These are phyloP conservation scores for Rutstroemia sydowiana DNA, from an alignment of 2,329 filamentous ascomycete genomes.

Conservation along the genomic window DNA sequence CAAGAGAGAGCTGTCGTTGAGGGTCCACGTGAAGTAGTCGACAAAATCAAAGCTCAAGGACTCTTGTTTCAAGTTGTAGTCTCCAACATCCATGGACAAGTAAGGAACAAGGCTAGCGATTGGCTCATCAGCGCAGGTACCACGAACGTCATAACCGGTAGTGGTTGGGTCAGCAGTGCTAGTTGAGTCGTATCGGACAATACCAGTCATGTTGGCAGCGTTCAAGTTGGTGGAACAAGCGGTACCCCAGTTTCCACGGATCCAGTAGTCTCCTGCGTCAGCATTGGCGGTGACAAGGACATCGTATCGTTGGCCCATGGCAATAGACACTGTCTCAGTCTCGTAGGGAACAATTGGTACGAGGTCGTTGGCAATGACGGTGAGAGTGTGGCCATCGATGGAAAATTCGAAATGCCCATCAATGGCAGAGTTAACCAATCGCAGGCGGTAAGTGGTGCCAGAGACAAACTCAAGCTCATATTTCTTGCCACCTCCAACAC, in stretches of 20 bases:
- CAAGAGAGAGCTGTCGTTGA: constrained; percentile 40
- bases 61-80: constrained; percentile 11
- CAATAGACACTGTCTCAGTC: constrained; percentile 37
- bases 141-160: constrained; percentile 18
- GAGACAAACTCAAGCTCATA: constrained; percentile 1
- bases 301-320: constrained; percentile 43
- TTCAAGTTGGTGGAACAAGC: constrained; percentile 51
- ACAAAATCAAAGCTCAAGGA: constrained; percentile 13
- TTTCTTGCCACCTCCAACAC: constrained; percentile 3
- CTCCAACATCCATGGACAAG: constrained; percentile 19
- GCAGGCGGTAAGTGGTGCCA: constrained; percentile 35
- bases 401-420: constrained; percentile 37
- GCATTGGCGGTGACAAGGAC: constrained; percentile 44
- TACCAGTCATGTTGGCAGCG: constrained; percentile 37
- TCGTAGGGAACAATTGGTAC: constrained; percentile 48
- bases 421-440: constrained; percentile 39
- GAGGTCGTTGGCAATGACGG: constrained; percentile 49
- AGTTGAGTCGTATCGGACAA: constrained; percentile 34
- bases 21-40: constrained; percentile 38
- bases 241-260: constrained; percentile 39
- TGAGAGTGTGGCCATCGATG: constrained; percentile 48
- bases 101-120: constrained; percentile 25
- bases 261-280: constrained; percentile 51
- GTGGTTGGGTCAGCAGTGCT: constrained; percentile 27
- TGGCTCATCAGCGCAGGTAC: constrained; percentile 27